phyloP scores from a whole-genome alignment of 2,329 filamentous ascomycete species.

The Ophiostoma himal-ulmi region DNA sequence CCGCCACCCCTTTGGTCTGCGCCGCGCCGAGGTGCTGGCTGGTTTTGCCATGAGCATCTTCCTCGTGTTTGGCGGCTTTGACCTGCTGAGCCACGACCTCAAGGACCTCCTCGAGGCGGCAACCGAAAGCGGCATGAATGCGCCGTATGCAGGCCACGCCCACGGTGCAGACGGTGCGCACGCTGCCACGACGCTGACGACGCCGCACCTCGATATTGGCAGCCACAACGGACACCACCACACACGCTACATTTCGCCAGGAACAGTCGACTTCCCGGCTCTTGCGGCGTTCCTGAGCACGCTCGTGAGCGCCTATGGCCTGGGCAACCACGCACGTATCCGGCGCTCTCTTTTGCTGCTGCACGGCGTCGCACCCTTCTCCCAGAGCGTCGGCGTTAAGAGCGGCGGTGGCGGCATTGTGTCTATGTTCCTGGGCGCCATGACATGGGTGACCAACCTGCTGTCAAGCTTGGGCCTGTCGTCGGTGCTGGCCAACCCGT shows the following conservation, averaged over 20 bases:
- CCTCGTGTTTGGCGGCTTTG: conserved; percentile 93
- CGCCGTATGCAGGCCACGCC: conserved; percentile 53
- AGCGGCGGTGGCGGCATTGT: conserved; percentile 6
- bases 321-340: conserved; percentile 88
- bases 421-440: conserved; percentile 35
- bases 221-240: conserved; percentile 41
- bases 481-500: conserved; percentile 85
- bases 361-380: conserved; percentile 16
- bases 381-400: conserved; percentile 2
- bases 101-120: conserved; percentile 78
- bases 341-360: conserved; percentile 66
- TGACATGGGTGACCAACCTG: conserved; percentile 55
- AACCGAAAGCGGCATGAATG: conserved; percentile 1
- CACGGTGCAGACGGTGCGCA: neutral
- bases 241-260: conserved; percentile 52
- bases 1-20: conserved; percentile 86
- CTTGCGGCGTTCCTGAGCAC: conserved; percentile 77
- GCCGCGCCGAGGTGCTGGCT: conserved; percentile 86
- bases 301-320: conserved; percentile 74
- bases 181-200: conserved; percentile 45
- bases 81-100: conserved; percentile 86
- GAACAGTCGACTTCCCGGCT: conserved; percentile 75
- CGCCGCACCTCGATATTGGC: conserved; percentile 51
- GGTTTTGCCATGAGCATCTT: conserved; percentile 96
- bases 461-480: conserved; percentile 47